Percentiles rank a stretch among this genome's conserved stretches.
These are phyloP conservation scores for Alternaria dauci DNA, from an alignment of 2,329 filamentous ascomycete species.

Conservation along the genomic window DNA sequence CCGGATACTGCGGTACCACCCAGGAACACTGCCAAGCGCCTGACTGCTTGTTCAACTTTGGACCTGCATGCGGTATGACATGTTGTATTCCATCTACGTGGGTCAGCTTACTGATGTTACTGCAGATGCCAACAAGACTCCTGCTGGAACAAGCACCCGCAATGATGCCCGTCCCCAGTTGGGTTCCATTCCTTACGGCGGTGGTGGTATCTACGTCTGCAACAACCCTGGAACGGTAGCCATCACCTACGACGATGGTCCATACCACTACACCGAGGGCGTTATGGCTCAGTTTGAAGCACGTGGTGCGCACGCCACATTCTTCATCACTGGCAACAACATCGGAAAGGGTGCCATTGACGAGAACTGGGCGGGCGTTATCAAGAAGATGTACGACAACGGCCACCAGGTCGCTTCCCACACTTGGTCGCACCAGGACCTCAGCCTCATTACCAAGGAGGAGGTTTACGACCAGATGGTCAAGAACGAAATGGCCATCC, in stretches of 20 bases:
- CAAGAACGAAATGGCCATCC: slow-evolving; percentile 64
- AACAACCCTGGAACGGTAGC: slow-evolving; percentile 65
- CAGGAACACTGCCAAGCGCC: slow-evolving; percentile 66
- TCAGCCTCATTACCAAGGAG: slow-evolving; percentile 53
- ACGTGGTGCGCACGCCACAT: slow-evolving; percentile 71
- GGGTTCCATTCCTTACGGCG: slow-evolving; percentile 65
- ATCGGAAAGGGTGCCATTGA: slow-evolving; percentile 65
- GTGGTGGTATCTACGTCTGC: slow-evolving; percentile 65
- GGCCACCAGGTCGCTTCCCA: slow-evolving; percentile 70
- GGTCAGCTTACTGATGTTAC: slow-evolving; percentile 48
- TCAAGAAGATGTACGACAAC: slow-evolving; percentile 62
- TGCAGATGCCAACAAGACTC: slow-evolving; percentile 63
- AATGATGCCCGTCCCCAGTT: slow-evolving; percentile 61
- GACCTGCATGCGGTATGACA: slow-evolving; percentile 49
- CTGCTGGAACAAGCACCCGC: slow-evolving; percentile 63
- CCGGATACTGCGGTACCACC: slow-evolving; percentile 63
- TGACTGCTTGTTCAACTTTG: slow-evolving; percentile 68
- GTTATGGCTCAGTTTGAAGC: slow-evolving; percentile 67
- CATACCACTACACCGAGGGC: slow-evolving; percentile 66
- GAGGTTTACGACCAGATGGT: slow-evolving; percentile 59
- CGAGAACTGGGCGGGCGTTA: slow-evolving; percentile 60
- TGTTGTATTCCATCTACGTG: not conserved
- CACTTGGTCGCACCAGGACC: slow-evolving; percentile 63
- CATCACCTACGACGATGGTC: slow-evolving; percentile 73
- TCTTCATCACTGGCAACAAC: slow-evolving; percentile 70